These are phyloP conservation scores for Pyrenochaeta sp. DNA, from an alignment of 2,329 filamentous ascomycete genomes.

Conservation along the genomic window DNA sequence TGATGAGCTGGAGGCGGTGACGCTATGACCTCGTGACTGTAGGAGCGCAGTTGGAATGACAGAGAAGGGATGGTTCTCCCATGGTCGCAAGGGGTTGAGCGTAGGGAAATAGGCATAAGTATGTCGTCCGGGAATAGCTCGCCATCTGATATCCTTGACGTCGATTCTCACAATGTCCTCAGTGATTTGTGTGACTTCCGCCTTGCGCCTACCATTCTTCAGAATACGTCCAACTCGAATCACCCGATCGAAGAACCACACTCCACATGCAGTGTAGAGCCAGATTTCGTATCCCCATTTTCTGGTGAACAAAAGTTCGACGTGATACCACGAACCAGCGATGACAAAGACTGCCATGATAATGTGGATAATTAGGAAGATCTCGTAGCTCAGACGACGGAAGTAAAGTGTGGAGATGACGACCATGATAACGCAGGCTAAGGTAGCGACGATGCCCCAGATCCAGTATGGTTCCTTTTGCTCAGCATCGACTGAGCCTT, in stretches of 20 bases:
- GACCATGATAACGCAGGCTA: conserved; percentile 37
- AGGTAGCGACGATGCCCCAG: conserved; percentile 51
- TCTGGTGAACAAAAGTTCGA: conserved; percentile 43
- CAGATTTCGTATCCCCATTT: conserved; percentile 55
- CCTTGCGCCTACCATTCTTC: conserved; percentile 49
- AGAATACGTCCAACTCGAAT: conserved; percentile 51
- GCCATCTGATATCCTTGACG: conserved; percentile 52
- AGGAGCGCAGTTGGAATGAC: conserved; percentile 35
- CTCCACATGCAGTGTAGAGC: conserved; percentile 54
- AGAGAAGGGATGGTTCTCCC: conserved; percentile 66
- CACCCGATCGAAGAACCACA: conserved; percentile 59
- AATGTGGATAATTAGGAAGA: conserved; percentile 48
- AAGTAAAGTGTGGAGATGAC: conserved; percentile 37
- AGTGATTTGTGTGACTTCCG: conserved; percentile 46
- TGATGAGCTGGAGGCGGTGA: background rate
- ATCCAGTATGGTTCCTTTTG: conserved; percentile 41
- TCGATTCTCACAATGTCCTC: conserved; percentile 46
- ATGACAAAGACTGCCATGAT: conserved; percentile 40
- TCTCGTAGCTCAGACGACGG: conserved; percentile 41
- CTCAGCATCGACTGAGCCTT: conserved; percentile 24
- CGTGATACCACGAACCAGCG: conserved; percentile 48
- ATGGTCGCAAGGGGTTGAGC: conserved; percentile 43
- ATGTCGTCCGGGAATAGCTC: conserved; percentile 38
- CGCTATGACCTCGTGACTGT: conserved; percentile 10
- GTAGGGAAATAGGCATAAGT: conserved; percentile 62